Percentiles rank a stretch among this genome's conserved stretches.
phyloP scores from a whole-genome alignment of 2,329 filamentous ascomycete species.

The Aspergillus clavatus region DNA sequence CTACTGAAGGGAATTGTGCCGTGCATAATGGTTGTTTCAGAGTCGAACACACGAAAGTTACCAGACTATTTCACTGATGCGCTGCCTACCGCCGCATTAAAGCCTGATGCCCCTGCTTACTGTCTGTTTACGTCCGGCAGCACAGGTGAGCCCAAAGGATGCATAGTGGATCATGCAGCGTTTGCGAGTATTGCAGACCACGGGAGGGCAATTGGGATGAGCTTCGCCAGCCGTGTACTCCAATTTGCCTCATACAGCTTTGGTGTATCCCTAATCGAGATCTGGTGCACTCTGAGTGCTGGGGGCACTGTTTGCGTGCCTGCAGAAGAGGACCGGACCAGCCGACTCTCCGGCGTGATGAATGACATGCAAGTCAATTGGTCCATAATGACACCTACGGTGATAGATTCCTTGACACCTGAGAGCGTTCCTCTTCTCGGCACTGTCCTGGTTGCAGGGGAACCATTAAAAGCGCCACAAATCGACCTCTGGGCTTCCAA shows the following conservation, averaged over 20 bases:
- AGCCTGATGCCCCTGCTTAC: not conserved
- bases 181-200: not conserved
- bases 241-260: slow-evolving; percentile 1
- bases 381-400: not conserved
- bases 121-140: slow-evolving; percentile 1
- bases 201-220: not conserved
- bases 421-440: not conserved
- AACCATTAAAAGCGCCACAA: not conserved
- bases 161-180: not conserved
- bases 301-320: not conserved
- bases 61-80: not conserved
- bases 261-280: not conserved
- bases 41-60: not conserved
- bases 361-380: not conserved
- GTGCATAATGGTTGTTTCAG: too few species aligned
- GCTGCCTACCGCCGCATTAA: not conserved
- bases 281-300: not conserved
- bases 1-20: too few species aligned
- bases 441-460: not conserved
- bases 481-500: not conserved
- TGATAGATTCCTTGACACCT: not conserved
- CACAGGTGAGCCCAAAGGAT: not conserved
- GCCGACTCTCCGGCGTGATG: not conserved
- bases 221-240: not conserved
- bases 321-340: not conserved